Evolutionary conservation across 2,329 filamentous ascomycete species (phyloP), one percentile per base, ranked within the genome.

Genomic region (Colletotrichum kahawae): DNA sequence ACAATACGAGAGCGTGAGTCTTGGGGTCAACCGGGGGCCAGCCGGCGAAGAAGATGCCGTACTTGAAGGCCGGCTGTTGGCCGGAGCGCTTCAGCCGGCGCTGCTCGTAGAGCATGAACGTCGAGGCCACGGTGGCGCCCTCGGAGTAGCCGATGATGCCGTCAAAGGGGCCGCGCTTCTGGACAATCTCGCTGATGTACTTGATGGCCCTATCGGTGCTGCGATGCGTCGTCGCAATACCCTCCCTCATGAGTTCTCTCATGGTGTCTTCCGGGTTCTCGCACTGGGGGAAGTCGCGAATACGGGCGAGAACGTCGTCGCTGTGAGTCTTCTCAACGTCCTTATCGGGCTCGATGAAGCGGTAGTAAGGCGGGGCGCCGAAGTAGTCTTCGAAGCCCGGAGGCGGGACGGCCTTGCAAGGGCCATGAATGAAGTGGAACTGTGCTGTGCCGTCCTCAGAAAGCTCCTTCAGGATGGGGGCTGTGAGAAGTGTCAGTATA

Each of bases 91-190:
- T 70, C 43, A 65, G 56, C 3, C 85, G 82, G 5, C 84, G 82
- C 69, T 86, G 82, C 78, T 91, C 89, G 66, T 90, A 87, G 5
- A 91, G 81, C 10, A 91, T 82, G 10, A 90, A 79, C 1, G 87
- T 90, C 1, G 87, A 87, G 0, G 90, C 91, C 16, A 90, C 85
- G 0, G 88, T 88, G 2, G 91, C 90, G 4, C 91, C 91, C 79
- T 92, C 90, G 0, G 90, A 92, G 78, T 92, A 92, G 1, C 91
- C 91, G 21, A 92, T 85, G 60, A 92, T 88, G 4, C 88, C 90
- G 74, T 89, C 87, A 71, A 90, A 86, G 2, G 85, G 84, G 0
- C 85, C 85, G 4, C 84, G 80, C 43, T 87, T 83, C 18, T 89
- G 85, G 77, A 91, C 83, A 7, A 87, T 85, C 12, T 86, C 79